Evolutionary conservation across 345 rosid species (phyloP).

Genomic region (Cardiospermum halicacabum): DNA sequence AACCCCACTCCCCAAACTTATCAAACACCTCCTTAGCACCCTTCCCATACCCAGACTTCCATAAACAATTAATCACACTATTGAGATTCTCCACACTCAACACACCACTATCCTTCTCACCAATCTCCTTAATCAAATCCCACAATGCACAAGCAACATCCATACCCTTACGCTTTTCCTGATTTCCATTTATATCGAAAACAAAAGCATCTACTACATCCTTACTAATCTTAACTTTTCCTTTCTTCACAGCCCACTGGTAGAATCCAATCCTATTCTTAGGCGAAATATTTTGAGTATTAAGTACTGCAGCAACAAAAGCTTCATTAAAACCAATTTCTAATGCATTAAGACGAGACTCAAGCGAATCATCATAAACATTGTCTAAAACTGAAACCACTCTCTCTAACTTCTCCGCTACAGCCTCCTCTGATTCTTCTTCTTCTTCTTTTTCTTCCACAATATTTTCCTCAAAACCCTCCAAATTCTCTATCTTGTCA

Average conservation of each 20-base stretch:
- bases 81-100: slow-evolving; percentile 52
- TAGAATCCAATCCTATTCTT: slow-evolving; percentile 58
- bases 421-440: slow-evolving; percentile 25
- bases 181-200: slow-evolving; percentile 31
- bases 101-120: slow-evolving; percentile 28
- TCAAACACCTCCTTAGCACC: slow-evolving; percentile 66
- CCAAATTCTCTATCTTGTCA: slow-evolving; percentile 13
- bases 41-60: slow-evolving; percentile 62
- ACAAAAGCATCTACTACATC: slow-evolving; percentile 44
- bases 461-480: slow-evolving; percentile 12
- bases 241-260: slow-evolving; percentile 47
- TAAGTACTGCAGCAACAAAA: slow-evolving; percentile 51
- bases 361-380: slow-evolving; percentile 50
- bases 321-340: slow-evolving; percentile 38
- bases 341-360: slow-evolving; percentile 42
- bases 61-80: slow-evolving; percentile 56
- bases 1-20: slow-evolving; percentile 53
- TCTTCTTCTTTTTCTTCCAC: slow-evolving; percentile 2
- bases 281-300: slow-evolving; percentile 43
- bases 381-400: slow-evolving; percentile 65
- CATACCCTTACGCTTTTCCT: too few species aligned
- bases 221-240: slow-evolving; percentile 29
- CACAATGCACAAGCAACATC: slow-evolving; percentile 54
- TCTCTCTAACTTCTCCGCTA: slow-evolving; percentile 44
- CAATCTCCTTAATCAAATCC: slow-evolving; percentile 66